Base-by-base conservation (phyloP, 192 early-diverging fungal species). In the Linnemannia hyalina region DNA sequence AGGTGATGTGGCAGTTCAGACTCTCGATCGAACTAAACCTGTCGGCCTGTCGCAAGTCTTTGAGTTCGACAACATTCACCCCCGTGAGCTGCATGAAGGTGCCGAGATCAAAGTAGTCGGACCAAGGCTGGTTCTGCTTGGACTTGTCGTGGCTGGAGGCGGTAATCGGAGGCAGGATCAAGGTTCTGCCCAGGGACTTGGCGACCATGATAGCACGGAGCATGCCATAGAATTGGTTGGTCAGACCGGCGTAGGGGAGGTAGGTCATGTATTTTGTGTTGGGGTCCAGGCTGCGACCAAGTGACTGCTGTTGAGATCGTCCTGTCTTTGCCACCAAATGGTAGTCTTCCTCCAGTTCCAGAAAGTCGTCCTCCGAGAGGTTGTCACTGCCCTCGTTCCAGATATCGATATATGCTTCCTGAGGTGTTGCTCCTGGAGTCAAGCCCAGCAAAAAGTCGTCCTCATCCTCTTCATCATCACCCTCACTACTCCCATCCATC, bases 1-100 rank as follows among this genome's bases (percentile, higher is more conserved):
- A 70, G 26, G 78, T 76, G 79, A 86, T 75, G 55, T 86, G 84
- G 16, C 84, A 86, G 10, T 46, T 35, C 1, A 86, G 71, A 11
- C n/a, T 57, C 73, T 81, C 80, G n/a, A 35, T 29, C 15, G 70
- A 10, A 20, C 52, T 47, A 1, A 46, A 4, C 16, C 55, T 65
- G 15, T 68, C 41, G 23, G 47, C 79, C 32, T 75, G 60, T 6
- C 75, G 70, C 16, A 81, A 32, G 36, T 73, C 68, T 9, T 86
- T 69, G 13, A 86, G 55, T 65, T 86, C 84, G 0, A 81, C 41
- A 0, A 86, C 46, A 29, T 86, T 74, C 38, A 69, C 75, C 13
- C 84, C 84, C 0, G 84, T 86, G 8, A 86, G 84, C 18, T 86
- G n/a, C 32, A 72, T 68, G 49, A 86, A 86, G 0, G 84, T 78